Evolutionary conservation across 2,329 filamentous ascomycete genomes (phyloP), one percentile per base, ranked within the genome.

Genomic region (Colletotrichum simmondsii): DNA sequence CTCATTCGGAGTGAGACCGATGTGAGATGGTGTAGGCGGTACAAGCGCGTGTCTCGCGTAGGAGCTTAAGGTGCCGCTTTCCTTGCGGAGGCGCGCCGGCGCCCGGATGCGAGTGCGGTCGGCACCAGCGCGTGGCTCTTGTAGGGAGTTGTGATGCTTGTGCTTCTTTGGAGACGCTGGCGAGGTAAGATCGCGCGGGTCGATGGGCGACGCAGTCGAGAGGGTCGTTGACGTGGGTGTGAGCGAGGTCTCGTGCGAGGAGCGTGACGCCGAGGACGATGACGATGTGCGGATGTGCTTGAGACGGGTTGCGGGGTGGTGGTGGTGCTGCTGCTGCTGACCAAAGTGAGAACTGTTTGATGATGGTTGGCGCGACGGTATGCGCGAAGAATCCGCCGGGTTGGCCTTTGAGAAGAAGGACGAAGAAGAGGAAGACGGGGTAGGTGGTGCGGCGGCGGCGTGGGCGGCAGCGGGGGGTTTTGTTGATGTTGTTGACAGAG

Each of bases 241-340:
- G 30, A 58, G 64, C 49, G 68, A 65, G 22, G 62, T 72, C 64
- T 78, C 74, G 72, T 77, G 71, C 22, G 77, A 78, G 22, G 75
- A 77, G 35, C 74, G 74, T 37, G 75, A 77, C 24, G 71, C 69
- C 24, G 75, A 77, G 73, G 80, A 80, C 58, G 78, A 77, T 73
- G 79, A 82, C 63, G 79, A 81, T 6, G 79, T 80, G 49, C 80
- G 73, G 32, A 77, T 76, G 73, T 81, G 80, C 26, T 78, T 78
- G 58, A 76, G 60, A n/a, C 71, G 65, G 71, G 46, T 64, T 42
- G 35, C 35, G n/a, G 68, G 57, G 14, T 37, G 56, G 26, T 58
- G 66, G 26, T 58, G 56, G 8, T 65, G 61, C 2, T 32, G 30
- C 30, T 32, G 30, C 30, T 32, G 30, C 30, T 32, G 30, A 14